These are phyloP conservation scores for Fraxinus ornus DNA, from an alignment of 305 asterid species.

Conservation along the genomic window DNA sequence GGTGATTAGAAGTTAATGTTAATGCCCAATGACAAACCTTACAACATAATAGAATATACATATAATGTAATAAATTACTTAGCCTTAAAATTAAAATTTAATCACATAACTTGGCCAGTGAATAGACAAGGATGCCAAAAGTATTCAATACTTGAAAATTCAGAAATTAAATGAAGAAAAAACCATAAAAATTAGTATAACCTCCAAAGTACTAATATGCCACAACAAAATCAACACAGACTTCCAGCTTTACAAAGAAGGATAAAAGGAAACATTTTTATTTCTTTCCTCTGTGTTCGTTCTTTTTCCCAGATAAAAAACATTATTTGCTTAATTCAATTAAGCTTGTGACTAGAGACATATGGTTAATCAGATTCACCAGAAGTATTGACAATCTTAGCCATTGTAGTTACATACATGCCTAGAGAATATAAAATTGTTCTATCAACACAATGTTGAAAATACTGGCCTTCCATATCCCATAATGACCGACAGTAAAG, in stretches of 20 bases:
- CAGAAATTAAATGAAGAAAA: neutral
- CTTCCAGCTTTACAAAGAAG: neutral
- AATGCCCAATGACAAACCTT: neutral
- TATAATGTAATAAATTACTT: neutral
- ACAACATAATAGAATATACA: neutral
- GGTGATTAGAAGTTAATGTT: neutral
- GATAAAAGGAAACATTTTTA: neutral
- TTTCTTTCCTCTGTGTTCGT: neutral
- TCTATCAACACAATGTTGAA: neutral
- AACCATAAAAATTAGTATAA: neutral
- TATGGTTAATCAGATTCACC: neutral
- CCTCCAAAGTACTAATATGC: neutral
- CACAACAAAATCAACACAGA: neutral
- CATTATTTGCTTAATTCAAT: neutral
- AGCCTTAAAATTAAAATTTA: neutral
- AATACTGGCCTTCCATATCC: neutral
- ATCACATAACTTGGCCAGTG: neutral
- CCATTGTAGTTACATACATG: neutral
- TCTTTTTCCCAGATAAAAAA: neutral
- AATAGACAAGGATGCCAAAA: neutral
- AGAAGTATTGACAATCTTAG: neutral
- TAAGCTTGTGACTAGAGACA: neutral
- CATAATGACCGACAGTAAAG: neutral
- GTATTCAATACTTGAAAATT: neutral
- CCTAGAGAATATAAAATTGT: neutral